These are phyloP conservation scores for Teratosphaeria gauchensis DNA, from an alignment of 2,329 filamentous ascomycete species.

Conservation along the genomic window DNA sequence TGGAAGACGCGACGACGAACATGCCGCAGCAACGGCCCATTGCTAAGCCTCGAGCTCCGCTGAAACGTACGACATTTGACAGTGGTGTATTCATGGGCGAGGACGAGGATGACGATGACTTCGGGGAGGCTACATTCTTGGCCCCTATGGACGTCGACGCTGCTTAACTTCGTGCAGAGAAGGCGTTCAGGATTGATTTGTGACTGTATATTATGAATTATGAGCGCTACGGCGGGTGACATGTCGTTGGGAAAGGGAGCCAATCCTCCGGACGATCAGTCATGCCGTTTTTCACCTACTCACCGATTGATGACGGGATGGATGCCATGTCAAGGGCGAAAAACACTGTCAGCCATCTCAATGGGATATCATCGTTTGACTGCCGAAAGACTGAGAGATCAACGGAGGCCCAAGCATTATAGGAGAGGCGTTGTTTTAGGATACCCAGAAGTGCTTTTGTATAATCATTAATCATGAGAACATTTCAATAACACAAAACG, in stretches of 20 bases:
- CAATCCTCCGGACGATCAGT: too few species aligned
- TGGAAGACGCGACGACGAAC: constrained; percentile 1
- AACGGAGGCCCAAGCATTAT: not conserved
- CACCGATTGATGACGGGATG: too few species aligned
- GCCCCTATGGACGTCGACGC: constrained; percentile 15
- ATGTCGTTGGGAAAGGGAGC: too few species aligned
- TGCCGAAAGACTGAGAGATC: too few species aligned
- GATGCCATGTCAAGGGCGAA: too few species aligned
- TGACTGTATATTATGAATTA: not conserved
- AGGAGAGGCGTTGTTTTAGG: not conserved
- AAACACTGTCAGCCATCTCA: too few species aligned
- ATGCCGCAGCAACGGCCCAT: constrained; percentile 4
- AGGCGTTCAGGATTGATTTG: not conserved
- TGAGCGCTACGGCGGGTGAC: too few species aligned
- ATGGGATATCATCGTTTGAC: too few species aligned
- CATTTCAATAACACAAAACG: not conserved
- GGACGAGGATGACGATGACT: constrained; percentile 8
- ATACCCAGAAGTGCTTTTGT: constrained; percentile 1
- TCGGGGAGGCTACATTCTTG: constrained; percentile 10
- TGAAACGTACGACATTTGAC: constrained; percentile 16
- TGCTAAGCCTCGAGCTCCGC: constrained; percentile 11
- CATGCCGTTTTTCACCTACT: too few species aligned
- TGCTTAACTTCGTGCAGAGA: not conserved
- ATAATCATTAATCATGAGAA: not conserved
- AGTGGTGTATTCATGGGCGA: constrained; percentile 16